Conservation (phyloP, 2,329 filamentous ascomycete genomes). For the Phialophora tarda region DNA sequence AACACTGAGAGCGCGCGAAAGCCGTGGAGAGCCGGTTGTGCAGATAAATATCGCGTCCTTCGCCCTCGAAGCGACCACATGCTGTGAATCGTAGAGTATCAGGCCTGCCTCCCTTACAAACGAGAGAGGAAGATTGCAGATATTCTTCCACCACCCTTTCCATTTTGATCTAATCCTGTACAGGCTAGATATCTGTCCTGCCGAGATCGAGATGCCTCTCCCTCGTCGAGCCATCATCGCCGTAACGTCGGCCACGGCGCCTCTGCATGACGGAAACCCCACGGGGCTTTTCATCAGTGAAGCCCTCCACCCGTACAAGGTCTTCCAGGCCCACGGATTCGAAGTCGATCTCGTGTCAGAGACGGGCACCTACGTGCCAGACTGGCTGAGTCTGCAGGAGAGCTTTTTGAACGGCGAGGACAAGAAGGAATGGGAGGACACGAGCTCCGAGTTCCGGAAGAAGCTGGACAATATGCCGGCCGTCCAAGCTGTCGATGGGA, state of each 20-base stretch:
- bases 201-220: slow-evolving; percentile 25
- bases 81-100: neutral
- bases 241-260: slow-evolving; percentile 52
- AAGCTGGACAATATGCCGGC: slow-evolving; percentile 54
- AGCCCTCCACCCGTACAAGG: slow-evolving; percentile 57
- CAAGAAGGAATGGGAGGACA: slow-evolving; percentile 49
- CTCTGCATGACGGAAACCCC: slow-evolving; percentile 46
- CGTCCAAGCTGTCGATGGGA: slow-evolving; percentile 46
- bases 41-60: neutral
- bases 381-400: slow-evolving; percentile 50
- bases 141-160: neutral
- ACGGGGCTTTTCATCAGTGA: slow-evolving; percentile 55
- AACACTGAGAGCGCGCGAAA: neutral
- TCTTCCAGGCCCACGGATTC: slow-evolving; percentile 46
- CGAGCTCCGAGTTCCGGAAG: slow-evolving; percentile 51
- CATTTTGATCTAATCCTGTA: neutral
- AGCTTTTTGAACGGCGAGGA: slow-evolving; percentile 53
- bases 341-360: slow-evolving; percentile 52
- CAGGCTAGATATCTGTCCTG: neutral
- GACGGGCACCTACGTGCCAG: slow-evolving; percentile 47
- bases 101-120: neutral
- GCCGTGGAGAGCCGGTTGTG: neutral
- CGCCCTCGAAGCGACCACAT: neutral
- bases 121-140: neutral
- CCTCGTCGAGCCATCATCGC: slow-evolving; percentile 52